Evolutionary conservation across 2,329 filamentous ascomycete genomes (phyloP).

Genomic region (Cercospora berteroae): DNA sequence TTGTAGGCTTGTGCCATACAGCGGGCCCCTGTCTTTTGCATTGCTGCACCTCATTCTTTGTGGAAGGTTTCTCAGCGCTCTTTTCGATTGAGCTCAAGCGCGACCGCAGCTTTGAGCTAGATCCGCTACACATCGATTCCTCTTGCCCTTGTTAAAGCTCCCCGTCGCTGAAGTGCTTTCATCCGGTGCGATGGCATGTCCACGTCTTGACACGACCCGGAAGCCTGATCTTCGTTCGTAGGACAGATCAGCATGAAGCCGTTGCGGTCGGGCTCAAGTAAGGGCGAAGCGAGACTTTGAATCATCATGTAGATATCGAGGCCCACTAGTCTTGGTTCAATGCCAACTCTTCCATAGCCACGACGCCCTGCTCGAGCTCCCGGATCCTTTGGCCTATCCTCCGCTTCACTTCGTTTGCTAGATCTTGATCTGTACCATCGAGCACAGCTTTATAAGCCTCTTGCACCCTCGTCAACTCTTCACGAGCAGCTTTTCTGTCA

Average conservation of each 20-base stretch:
- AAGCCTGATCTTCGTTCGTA: neutral
- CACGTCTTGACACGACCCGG: neutral
- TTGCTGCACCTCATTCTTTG: neutral
- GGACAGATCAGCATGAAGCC: neutral
- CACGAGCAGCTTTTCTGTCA: conserved; percentile 53
- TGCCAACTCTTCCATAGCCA: conserved; percentile 53
- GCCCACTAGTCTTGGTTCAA: conserved; percentile 44
- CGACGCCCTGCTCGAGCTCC: conserved; percentile 54
- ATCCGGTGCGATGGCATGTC: neutral
- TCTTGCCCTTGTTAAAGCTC: neutral
- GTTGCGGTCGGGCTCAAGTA: neutral
- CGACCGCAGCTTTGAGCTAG: neutral
- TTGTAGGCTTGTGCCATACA: neutral
- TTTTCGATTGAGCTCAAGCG: neutral
- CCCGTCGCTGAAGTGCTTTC: neutral
- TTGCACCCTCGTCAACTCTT: conserved; percentile 52
- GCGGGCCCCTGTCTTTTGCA: neutral
- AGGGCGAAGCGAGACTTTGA: neutral
- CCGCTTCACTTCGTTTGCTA: conserved; percentile 52
- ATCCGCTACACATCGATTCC: neutral
- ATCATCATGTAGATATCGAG: neutral
- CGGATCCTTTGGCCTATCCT: conserved; percentile 52
- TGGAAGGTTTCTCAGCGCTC: neutral
- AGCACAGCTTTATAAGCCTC: conserved; percentile 48
- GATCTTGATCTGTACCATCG: conserved; percentile 41